Evolutionary conservation across 2,329 filamentous ascomycete species (phyloP).

Genomic region (Emydomyces testavorans): DNA sequence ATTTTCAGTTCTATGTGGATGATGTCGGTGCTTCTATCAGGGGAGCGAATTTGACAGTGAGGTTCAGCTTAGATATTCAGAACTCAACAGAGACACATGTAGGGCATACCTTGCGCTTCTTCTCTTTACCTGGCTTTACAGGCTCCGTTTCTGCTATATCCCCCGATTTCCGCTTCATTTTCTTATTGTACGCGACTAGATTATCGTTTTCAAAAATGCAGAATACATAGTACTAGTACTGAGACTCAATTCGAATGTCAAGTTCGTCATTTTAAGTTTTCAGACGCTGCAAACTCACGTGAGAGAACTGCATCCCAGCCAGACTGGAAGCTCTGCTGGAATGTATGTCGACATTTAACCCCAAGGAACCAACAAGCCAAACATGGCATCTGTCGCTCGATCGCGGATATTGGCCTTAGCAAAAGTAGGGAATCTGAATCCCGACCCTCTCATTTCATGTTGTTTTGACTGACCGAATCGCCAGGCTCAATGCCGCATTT

Average conservation of each 20-base stretch:
- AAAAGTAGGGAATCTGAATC: conserved; percentile 47
- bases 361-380: neutral
- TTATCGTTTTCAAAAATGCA: no score
- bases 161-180: conserved; percentile 13
- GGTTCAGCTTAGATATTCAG: neutral
- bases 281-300: conserved; percentile 5
- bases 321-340: neutral
- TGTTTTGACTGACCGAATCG: neutral
- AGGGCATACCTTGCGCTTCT: conserved; percentile 12
- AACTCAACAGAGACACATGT: neutral
- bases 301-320: neutral
- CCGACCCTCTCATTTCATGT: neutral
- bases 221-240: no score
- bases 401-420: conserved; percentile 55
- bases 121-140: conserved; percentile 3
- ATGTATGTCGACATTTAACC: neutral
- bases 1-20: neutral
- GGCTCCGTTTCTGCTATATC: neutral
- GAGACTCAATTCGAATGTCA: no score
- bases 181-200: neutral
- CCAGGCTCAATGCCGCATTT: conserved; percentile 82
- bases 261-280: neutral
- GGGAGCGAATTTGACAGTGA: neutral
- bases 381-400: conserved; percentile 41
- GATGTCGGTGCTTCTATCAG: conserved; percentile 6